Evolutionary conservation across 257 asterid species (phyloP).

Genomic region (Craterostigma plantagineum): DNA sequence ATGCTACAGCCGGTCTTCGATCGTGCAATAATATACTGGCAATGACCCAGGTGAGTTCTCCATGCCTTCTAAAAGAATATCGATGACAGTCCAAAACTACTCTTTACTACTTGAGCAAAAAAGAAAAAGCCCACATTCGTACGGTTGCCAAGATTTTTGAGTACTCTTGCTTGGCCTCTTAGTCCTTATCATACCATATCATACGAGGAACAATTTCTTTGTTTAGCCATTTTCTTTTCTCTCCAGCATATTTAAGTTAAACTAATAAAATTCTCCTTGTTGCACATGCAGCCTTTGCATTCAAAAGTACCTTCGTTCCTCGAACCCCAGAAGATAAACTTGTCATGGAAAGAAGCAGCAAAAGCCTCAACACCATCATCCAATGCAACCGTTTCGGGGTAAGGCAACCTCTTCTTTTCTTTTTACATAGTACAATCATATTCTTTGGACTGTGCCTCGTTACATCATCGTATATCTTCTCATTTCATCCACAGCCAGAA

Average conservation of each 20-base stretch:
- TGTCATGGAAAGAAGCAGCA: constrained; percentile 80
- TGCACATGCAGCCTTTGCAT: constrained; percentile 52
- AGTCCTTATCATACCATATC: background rate
- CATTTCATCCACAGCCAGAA: constrained; percentile 35
- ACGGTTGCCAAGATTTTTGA: too few species aligned
- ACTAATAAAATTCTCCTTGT: background rate
- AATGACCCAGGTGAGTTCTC: constrained; percentile 50
- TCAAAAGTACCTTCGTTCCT: constrained; percentile 72
- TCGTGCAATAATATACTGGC: constrained; percentile 68
- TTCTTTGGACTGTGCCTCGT: background rate
- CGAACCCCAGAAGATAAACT: constrained; percentile 56
- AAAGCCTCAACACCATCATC: constrained; percentile 23
- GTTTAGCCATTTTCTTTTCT: background rate
- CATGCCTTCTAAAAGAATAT: background rate
- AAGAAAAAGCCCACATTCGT: background rate
- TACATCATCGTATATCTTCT: background rate
- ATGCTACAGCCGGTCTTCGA: constrained; percentile 62
- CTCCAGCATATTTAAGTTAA: background rate
- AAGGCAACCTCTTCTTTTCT: too few species aligned
- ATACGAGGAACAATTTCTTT: background rate
- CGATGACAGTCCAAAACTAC: too few species aligned
- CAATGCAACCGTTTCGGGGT: constrained; percentile 40
- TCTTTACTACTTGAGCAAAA: background rate
- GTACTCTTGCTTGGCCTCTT: background rate
- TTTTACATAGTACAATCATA: too few species aligned